Evolutionary conservation across 1,284 basidiomycete genomes (phyloP).

Genomic region (Ceratobasidium sp.): DNA sequence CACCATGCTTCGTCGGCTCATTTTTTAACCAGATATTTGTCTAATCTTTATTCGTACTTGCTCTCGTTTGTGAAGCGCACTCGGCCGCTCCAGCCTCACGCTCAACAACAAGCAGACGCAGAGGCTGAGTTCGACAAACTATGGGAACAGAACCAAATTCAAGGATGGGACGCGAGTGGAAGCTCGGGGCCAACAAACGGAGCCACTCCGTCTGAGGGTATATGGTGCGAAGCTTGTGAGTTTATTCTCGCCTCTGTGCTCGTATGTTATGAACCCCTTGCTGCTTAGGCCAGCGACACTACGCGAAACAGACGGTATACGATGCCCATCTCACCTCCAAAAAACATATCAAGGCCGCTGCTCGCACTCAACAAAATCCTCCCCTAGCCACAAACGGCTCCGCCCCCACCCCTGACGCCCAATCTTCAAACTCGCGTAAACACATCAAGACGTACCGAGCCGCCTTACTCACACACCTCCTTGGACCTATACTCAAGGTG

Average conservation of each 20-base stretch:
- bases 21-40: conserved; percentile 72
- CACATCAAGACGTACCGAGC: conserved; percentile 72
- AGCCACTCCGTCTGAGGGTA: conserved; percentile 64
- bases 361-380: conserved; percentile 58
- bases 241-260: conserved; percentile 47
- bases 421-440: conserved; percentile 50
- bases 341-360: conserved; percentile 91
- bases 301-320: conserved; percentile 97
- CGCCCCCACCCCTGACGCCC: conserved; percentile 49
- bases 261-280: background rate
- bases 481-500: conserved; percentile 70
- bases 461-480: conserved; percentile 79
- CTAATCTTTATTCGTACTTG: conserved; percentile 84
- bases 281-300: conserved; percentile 83
- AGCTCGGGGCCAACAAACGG: conserved; percentile 55
- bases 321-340: conserved; percentile 95
- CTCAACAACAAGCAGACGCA: conserved; percentile 71
- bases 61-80: conserved; percentile 88
- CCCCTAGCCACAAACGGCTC: conserved; percentile 34
- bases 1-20: background rate
- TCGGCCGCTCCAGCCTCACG: conserved; percentile 86
- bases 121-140: conserved; percentile 77
- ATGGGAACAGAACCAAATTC: conserved; percentile 83
- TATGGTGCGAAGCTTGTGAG: conserved; percentile 97
- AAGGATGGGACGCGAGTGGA: conserved; percentile 75